These are phyloP conservation scores for Neoboletus brunneissimus DNA, from an alignment of 768 basidiomycete genomes.

Conservation along the genomic window DNA sequence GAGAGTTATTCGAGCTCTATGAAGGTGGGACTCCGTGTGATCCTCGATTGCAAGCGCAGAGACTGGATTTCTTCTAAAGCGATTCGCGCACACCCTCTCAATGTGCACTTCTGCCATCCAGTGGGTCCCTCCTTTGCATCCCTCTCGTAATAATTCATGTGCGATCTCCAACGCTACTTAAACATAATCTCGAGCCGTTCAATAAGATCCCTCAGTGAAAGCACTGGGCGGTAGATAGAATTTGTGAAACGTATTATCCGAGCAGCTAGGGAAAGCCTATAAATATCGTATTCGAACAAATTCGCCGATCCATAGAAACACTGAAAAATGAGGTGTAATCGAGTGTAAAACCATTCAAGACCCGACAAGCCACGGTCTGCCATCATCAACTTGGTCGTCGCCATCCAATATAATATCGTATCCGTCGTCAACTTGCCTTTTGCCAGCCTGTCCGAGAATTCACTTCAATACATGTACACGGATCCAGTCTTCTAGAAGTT, in stretches of 20 bases:
- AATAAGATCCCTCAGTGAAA: not conserved
- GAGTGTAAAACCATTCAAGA: too few relatives aligned
- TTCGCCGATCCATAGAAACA: not conserved
- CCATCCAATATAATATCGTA: not conserved
- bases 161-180: not conserved
- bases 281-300: not conserved
- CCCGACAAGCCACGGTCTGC: not conserved
- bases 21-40: not conserved
- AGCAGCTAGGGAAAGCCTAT: constrained; percentile 1
- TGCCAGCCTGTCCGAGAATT: not conserved
- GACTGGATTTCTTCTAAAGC: not conserved
- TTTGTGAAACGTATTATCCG: not conserved
- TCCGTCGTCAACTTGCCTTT: not conserved
- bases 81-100: constrained; percentile 8
- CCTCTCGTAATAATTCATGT: not conserved
- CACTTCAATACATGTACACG: not conserved
- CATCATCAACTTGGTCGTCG: not conserved
- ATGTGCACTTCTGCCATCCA: constrained; percentile 3
- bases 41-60: not conserved
- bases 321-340: not conserved
- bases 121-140: not conserved
- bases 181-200: not conserved
- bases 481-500: not conserved
- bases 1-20: not conserved
- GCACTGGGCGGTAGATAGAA: not conserved